Percentiles rank a stretch among this genome's conserved stretches.
phyloP scores from a whole-genome alignment of 768 basidiomycete species.

The Tulasnella sp. region DNA sequence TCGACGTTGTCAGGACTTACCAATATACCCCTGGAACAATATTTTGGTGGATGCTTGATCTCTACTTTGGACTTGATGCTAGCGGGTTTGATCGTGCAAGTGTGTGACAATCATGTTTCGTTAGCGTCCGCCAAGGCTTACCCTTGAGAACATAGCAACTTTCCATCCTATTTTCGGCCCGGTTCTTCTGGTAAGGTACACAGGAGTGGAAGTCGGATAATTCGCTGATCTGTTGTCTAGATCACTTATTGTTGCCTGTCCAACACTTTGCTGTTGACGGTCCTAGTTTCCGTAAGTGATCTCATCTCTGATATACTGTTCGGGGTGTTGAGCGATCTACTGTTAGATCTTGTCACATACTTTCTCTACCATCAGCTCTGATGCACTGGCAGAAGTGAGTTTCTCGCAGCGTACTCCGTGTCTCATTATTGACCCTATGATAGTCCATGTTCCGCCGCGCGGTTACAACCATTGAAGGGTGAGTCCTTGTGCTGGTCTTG shows the following conservation, averaged over 20 bases:
- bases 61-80: constrained; percentile 91
- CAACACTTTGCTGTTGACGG: constrained; percentile 83
- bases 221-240: constrained; percentile 29
- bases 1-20: not conserved
- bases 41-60: constrained; percentile 89
- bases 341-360: constrained; percentile 84
- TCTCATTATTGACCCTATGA: constrained; percentile 10
- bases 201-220: not conserved
- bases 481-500: constrained; percentile 22
- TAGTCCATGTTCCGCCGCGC: constrained; percentile 93
- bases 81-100: constrained; percentile 73
- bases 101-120: constrained; percentile 29
- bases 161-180: constrained; percentile 89
- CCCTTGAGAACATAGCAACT: constrained; percentile 31
- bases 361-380: constrained; percentile 83
- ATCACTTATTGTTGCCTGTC: constrained; percentile 83
- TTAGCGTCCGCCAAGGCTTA: constrained; percentile 1
- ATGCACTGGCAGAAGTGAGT: constrained; percentile 78
- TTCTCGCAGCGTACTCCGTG: not conserved
- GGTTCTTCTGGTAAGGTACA: constrained; percentile 38
- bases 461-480: constrained; percentile 91
- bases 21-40: constrained; percentile 38
- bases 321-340: constrained; percentile 21
- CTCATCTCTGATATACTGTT: not conserved
- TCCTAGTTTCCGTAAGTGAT: constrained; percentile 61